These are phyloP conservation scores for Metarhizium robertsii DNA, from an alignment of 2,329 filamentous ascomycete genomes.

Conservation along the genomic window DNA sequence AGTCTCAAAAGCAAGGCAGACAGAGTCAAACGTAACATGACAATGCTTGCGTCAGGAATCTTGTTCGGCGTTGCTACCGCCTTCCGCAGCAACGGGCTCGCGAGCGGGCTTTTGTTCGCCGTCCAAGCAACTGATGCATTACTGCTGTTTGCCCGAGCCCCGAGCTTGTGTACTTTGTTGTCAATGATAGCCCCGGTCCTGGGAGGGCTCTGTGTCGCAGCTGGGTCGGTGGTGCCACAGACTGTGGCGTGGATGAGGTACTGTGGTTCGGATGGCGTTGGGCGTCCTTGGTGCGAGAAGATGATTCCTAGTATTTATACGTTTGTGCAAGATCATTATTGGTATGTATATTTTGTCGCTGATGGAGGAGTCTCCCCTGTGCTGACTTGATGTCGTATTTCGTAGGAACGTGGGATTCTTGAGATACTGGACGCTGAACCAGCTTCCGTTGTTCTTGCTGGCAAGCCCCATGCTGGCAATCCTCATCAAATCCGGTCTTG, in stretches of 20 bases:
- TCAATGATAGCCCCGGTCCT: constrained; percentile 50
- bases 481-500: constrained; percentile 46
- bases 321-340: constrained; percentile 85
- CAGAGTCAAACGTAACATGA: constrained; percentile 30
- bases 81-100: constrained; percentile 77
- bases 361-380: not conserved
- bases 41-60: constrained; percentile 53
- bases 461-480: constrained; percentile 68
- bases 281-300: constrained; percentile 64
- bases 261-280: constrained; percentile 35
- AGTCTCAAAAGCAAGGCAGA: constrained; percentile 21
- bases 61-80: constrained; percentile 63
- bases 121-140: constrained; percentile 42
- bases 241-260: constrained; percentile 63
- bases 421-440: constrained; percentile 80
- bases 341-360: constrained; percentile 44
- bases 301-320: constrained; percentile 79
- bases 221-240: constrained; percentile 66
- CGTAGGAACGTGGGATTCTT: constrained; percentile 78
- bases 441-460: constrained; percentile 79
- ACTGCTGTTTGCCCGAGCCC: constrained; percentile 13
- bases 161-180: constrained; percentile 31
- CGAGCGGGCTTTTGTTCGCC: constrained; percentile 71
- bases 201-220: constrained; percentile 57
- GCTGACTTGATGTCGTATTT: constrained; percentile 23